These are phyloP conservation scores for Spathaspora sp. DNA, from an alignment of 1,139 yeast genomes.

Conservation along the genomic window DNA sequence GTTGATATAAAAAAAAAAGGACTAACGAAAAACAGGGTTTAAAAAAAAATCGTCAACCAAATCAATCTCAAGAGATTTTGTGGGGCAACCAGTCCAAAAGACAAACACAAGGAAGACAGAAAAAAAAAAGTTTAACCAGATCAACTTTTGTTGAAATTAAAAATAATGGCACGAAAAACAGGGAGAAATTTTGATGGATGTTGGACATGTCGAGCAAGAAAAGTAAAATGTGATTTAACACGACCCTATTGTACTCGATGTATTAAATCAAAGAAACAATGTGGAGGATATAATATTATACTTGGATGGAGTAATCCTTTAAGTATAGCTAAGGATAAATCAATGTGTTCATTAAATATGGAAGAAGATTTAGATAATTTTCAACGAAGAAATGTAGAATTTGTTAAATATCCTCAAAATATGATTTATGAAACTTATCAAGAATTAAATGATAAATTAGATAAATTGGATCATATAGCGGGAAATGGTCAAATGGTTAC, in stretches of 20 bases:
- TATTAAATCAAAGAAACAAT: constrained; percentile 36
- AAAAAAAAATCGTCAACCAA: neutral
- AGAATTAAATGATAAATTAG: constrained; percentile 27
- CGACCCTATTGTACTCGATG: constrained; percentile 46
- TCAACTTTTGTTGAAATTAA: neutral
- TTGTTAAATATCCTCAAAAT: constrained; percentile 32
- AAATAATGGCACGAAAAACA: constrained; percentile 24
- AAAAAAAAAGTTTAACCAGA: constrained; percentile 1
- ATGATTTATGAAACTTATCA: constrained; percentile 35
- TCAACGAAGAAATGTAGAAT: constrained; percentile 38
- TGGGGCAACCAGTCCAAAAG: too few relatives aligned
- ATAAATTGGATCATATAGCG: constrained; percentile 23
- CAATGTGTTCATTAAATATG: constrained; percentile 20
- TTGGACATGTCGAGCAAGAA: constrained; percentile 52
- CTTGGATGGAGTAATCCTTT: constrained; percentile 43
- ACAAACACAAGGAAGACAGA: neutral
- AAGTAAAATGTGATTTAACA: constrained; percentile 49
- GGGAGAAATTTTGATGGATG: constrained; percentile 50
- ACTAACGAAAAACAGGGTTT: neutral
- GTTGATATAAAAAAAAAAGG: too few relatives aligned
- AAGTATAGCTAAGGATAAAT: constrained; percentile 22
- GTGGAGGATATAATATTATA: constrained; percentile 42
- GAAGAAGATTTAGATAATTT: constrained; percentile 24
- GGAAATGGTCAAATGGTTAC: constrained; percentile 7
- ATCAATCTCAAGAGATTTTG: neutral